Evolutionary conservation across 768 basidiomycete genomes (phyloP).

Genomic region (Suillus bovinus): DNA sequence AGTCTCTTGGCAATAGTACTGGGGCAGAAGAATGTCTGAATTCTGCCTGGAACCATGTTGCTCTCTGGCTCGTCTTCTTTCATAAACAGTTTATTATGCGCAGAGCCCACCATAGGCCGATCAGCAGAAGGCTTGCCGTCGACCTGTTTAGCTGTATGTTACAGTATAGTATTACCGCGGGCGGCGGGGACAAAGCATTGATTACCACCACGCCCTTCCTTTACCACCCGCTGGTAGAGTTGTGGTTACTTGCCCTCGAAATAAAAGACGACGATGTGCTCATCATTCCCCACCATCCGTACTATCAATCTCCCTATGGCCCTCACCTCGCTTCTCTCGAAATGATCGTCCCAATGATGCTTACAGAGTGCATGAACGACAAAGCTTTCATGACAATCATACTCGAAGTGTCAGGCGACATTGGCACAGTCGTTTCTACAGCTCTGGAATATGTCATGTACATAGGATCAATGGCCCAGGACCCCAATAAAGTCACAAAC

Average conservation of each 20-base stretch:
- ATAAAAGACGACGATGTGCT: not conserved
- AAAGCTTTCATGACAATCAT: not conserved
- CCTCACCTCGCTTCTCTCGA: not conserved
- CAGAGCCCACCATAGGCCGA: not conserved
- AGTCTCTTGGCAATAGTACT: not conserved
- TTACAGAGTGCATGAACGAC: not conserved
- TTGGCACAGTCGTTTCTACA: not conserved
- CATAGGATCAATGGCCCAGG: not conserved
- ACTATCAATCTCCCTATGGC: too few relatives aligned
- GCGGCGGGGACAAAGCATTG: too few relatives aligned
- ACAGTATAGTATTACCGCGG: too few relatives aligned
- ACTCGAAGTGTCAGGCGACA: not conserved
- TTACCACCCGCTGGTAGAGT: not conserved
- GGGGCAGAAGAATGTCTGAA: not conserved
- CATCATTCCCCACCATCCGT: too few relatives aligned
- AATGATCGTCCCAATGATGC: not conserved
- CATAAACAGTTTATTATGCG: not conserved
- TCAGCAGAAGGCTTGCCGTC: not conserved
- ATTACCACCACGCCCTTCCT: not conserved
- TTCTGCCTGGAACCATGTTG: not conserved
- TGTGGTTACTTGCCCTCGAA: not conserved
- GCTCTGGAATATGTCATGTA: not conserved
- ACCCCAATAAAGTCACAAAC: not conserved
- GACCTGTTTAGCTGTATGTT: not conserved
- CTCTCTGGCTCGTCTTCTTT: conserved; percentile 1